These are phyloP conservation scores for Zygosaccharomyces lentus DNA, from an alignment of 805 yeast species.

Conservation along the genomic window DNA sequence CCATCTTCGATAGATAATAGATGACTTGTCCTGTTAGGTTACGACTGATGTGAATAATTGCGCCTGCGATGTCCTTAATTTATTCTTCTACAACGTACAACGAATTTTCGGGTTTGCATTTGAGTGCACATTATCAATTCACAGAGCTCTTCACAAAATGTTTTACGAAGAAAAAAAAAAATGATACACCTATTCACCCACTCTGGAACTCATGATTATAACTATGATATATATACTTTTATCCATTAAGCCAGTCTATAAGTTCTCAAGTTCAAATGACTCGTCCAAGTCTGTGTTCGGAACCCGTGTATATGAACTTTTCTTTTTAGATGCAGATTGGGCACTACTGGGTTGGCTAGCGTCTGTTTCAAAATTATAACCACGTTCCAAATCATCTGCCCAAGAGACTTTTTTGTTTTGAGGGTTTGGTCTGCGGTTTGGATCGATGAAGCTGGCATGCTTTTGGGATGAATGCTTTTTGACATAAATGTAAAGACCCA, in stretches of 20 bases:
- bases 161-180: too few relatives aligned
- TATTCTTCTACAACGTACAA: too few relatives aligned
- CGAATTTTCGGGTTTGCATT: too few relatives aligned
- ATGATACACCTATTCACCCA: too few relatives aligned
- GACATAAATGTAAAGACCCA: conserved; percentile 13
- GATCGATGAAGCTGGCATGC: conserved; percentile 21
- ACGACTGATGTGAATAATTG: too few relatives aligned
- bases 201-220: too few relatives aligned
- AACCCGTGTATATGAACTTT: conserved; percentile 20
- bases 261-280: conserved; percentile 25
- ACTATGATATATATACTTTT: background rate
- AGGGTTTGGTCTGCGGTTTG: conserved; percentile 17
- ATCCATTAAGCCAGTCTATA: conserved; percentile 5
- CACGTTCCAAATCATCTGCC: conserved; percentile 35
- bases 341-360: conserved; percentile 5
- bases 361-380: conserved; percentile 17
- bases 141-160: too few relatives aligned
- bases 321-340: conserved; percentile 13
- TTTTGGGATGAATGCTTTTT: conserved; percentile 15
- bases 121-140: too few relatives aligned
- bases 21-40: too few relatives aligned
- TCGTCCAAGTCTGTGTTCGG: conserved; percentile 23
- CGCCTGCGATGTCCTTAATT: too few relatives aligned
- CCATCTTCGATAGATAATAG: too few relatives aligned
- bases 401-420: conserved; percentile 36